Evolutionary conservation across 2,329 filamentous ascomycete species (phyloP).

Genomic region (Phialophora expanda): DNA sequence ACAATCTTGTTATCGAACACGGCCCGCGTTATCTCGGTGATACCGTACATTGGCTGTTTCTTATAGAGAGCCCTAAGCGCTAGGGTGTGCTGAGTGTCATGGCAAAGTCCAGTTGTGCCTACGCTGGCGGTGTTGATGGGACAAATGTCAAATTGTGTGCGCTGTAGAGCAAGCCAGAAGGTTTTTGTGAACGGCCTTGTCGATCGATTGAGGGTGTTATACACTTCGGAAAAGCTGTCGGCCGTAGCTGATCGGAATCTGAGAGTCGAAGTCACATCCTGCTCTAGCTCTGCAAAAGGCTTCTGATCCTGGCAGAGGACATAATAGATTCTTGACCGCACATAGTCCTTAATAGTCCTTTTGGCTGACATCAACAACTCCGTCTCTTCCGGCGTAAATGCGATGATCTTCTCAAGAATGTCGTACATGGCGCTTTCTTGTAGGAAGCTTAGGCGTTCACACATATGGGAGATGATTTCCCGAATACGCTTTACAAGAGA

Average conservation of each 20-base stretch:
- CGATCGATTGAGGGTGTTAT: slow-evolving; percentile 25
- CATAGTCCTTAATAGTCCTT: slow-evolving; percentile 42
- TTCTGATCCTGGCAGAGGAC: slow-evolving; percentile 31
- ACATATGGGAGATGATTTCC: slow-evolving; percentile 44
- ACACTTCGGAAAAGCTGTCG: slow-evolving; percentile 15
- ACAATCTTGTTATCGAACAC: slow-evolving; percentile 5
- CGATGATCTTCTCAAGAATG: slow-evolving; percentile 41
- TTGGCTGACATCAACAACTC: slow-evolving; percentile 38
- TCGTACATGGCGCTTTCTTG: slow-evolving; percentile 41
- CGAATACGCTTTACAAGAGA: slow-evolving; percentile 58
- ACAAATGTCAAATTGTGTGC: slow-evolving; percentile 21
- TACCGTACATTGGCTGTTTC: slow-evolving; percentile 10
- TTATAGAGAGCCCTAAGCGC: slow-evolving; percentile 13
- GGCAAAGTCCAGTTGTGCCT: slow-evolving; percentile 13
- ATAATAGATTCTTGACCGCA: slow-evolving; percentile 43
- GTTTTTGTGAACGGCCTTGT: slow-evolving; percentile 40
- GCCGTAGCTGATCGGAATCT: slow-evolving; percentile 15
- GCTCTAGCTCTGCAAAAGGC: slow-evolving; percentile 16
- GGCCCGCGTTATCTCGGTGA: slow-evolving; percentile 8
- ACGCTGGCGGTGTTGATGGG: slow-evolving; percentile 5
- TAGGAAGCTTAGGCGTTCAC: slow-evolving; percentile 49
- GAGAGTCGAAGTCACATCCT: slow-evolving; percentile 3
- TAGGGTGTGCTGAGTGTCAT: slow-evolving; percentile 6
- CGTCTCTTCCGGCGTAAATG: slow-evolving; percentile 28
- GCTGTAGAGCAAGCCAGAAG: slow-evolving; percentile 42